A percentile compares a stretch with the other conserved stretches of the same genome.
phyloP scores from a whole-genome alignment of 805 yeast species.

The Phaffomyces antillensis region DNA sequence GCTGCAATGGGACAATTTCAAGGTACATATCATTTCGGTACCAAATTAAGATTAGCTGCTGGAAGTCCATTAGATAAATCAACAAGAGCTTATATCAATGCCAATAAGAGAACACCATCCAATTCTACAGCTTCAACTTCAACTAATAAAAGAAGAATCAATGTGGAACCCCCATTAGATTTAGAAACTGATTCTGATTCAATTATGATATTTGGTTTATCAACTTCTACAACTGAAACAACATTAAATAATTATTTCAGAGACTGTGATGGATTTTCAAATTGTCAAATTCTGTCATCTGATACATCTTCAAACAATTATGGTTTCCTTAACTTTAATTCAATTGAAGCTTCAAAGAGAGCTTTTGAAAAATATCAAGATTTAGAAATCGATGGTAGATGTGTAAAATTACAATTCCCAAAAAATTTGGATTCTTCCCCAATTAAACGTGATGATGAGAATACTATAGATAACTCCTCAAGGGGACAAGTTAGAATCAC shows the following conservation, averaged over 20 bases:
- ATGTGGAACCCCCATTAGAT: background rate
- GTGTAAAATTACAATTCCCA: background rate
- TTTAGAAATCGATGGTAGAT: background rate
- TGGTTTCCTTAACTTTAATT: background rate
- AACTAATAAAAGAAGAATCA: too few species aligned
- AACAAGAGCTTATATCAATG: background rate
- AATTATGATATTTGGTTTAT: background rate
- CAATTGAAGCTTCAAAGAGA: background rate
- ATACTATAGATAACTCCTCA: background rate
- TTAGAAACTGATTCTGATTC: background rate
- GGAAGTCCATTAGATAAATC: background rate
- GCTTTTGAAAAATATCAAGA: background rate
- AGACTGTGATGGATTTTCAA: background rate
- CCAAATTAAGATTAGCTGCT: background rate
- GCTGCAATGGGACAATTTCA: background rate
- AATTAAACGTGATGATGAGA: background rate
- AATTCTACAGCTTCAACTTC: too few species aligned
- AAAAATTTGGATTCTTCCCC: background rate
- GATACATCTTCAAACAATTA: background rate
- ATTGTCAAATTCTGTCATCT: background rate
- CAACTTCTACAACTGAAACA: background rate
- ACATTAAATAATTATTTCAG: background rate
- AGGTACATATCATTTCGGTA: background rate
- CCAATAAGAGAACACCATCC: background rate
- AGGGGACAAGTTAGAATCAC: background rate